These are phyloP conservation scores for Suhomyces coccinellae DNA, from an alignment of 1,139 yeast genomes.

Conservation along the genomic window DNA sequence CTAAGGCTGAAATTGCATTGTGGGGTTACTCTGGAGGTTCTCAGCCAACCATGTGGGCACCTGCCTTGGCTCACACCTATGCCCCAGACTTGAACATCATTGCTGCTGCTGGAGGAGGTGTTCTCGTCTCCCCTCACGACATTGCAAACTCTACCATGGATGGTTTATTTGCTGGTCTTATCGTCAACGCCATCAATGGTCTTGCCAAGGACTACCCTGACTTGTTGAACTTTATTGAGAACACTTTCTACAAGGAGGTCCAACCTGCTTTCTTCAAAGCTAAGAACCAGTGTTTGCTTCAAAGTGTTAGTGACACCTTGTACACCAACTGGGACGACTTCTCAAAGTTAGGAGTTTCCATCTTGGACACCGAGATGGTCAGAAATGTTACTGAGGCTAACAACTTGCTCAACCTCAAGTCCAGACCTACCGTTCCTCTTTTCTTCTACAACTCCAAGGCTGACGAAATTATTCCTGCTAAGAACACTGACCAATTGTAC, in stretches of 20 bases:
- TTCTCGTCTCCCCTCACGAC: slow-evolving; percentile 27
- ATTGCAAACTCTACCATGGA: slow-evolving; percentile 26
- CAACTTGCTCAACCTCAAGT: slow-evolving; percentile 6
- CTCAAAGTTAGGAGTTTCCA: not conserved
- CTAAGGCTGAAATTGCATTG: slow-evolving; percentile 26
- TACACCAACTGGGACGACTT: slow-evolving; percentile 1
- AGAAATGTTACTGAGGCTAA: slow-evolving; percentile 3
- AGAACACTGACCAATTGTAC: slow-evolving; percentile 15
- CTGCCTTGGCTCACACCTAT: slow-evolving; percentile 32
- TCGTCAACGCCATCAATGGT: slow-evolving; percentile 29
- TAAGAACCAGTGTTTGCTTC: slow-evolving; percentile 1
- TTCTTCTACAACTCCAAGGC: slow-evolving; percentile 35
- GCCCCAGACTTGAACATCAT: slow-evolving; percentile 34
- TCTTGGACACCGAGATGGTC: slow-evolving; percentile 1
- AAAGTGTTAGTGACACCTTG: not conserved
- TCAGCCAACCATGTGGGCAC: slow-evolving; percentile 39
- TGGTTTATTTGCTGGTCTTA: slow-evolving; percentile 27
- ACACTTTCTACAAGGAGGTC: not conserved
- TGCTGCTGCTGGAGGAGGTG: slow-evolving; percentile 37
- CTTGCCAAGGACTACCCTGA: slow-evolving; percentile 30
- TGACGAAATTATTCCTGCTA: slow-evolving; percentile 26
- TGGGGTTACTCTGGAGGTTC: slow-evolving; percentile 45
- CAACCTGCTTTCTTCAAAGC: not conserved
- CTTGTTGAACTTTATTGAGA: slow-evolving; percentile 6
- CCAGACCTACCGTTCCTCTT: slow-evolving; percentile 33